Base-by-base conservation (phyloP, 139 green algal species). In the Dunaliella sp. region DNA sequence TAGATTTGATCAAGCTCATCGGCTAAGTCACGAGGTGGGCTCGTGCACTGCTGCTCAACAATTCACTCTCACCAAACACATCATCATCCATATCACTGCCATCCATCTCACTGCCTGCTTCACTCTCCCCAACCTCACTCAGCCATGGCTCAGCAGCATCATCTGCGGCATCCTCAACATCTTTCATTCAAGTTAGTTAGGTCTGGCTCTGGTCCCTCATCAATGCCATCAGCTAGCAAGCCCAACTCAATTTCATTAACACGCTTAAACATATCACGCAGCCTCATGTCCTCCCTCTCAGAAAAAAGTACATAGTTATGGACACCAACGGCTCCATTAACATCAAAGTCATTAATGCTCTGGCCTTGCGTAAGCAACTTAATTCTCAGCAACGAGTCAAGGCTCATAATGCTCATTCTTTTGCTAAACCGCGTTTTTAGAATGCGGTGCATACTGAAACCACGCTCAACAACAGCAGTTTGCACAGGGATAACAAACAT, bases 401-500 rank as follows among this genome's bases (percentile, higher is more conserved):
- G 73, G 22, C 16, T 78, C 3, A 78, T 12, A 32, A 78, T 36
- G 7, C 22, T 32, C 73, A 78, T 3, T 32, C 73, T 32, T 12
- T 78, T 78, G 7, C 16, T 33, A 2, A 78, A 22, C 73, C 73
- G 7, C 2, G 22, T 32, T 33, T 78, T 78, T 16, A 78, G 22
- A 16, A 78, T 33, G 30, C 73, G 73, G 22, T 78, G 73, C 73
- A 78, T 28, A 33, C 73, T 78, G 73, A 78, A 78, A 33, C 73
- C 73, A 21, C 73, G 73, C 73, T 78, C 73, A 3, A 78, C 73
- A 32, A 78, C 26, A 33, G 73, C 73, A 33, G 73, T 78, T 28
- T 78, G 73, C 7, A 78, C 73, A 78, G 73, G 73, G 22, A 78
- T 78, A 12, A 78, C 7, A 78, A 78, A 78, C 73, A 78, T 78